Base-by-base conservation (phyloP, 2,329 filamentous ascomycete species). In the Bipolaris cookei region DNA sequence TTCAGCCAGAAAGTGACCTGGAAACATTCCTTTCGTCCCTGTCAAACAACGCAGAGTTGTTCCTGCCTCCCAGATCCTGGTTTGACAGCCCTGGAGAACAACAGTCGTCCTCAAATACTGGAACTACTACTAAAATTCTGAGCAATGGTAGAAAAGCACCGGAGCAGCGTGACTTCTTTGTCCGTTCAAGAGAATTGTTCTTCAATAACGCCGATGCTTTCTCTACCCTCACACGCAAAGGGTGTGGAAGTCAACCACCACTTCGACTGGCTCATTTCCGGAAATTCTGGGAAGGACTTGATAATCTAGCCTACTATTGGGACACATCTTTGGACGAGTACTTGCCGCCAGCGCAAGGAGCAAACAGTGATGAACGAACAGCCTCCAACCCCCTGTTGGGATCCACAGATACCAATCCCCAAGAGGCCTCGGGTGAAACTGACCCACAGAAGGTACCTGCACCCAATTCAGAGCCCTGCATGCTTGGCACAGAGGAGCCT, bases 281-380 rank as follows among this genome's bases (percentile, higher is more conserved):
- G 50, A 86, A 84, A 54, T 88, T 88, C 71, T 88, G 83, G 81
- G 79, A 81, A 49, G 82, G 80, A 2, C 76, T 88, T 50, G 83
- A 87, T 62, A 81, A 80, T 34, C 80, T 88, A 80, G 78, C 83
- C 14, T 83, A 85, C 61, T 88, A 86, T 66, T 88, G 86, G 86
- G 86, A 88, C 66, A 79, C 78, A 37, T 85, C 81, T 56, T 68
- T 83, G 45, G 86, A 88, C 63, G 73, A 86, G 28, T 86, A 86
- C 68, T 80, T 80, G 39, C 69, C 74, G 16, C 67, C 73, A 5
- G 62, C 62, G 16, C 49, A 61, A 48, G 56, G 65, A 28, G 52
- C 59, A 34, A 59, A 48, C 20, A 20, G 38, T 44, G 38, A 41
- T 50, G 43, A 34, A 13, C 49, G 54, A 20, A 56, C 58, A 43